Conservation (phyloP, 768 basidiomycete genomes). For the Leccinum incarnatum region DNA sequence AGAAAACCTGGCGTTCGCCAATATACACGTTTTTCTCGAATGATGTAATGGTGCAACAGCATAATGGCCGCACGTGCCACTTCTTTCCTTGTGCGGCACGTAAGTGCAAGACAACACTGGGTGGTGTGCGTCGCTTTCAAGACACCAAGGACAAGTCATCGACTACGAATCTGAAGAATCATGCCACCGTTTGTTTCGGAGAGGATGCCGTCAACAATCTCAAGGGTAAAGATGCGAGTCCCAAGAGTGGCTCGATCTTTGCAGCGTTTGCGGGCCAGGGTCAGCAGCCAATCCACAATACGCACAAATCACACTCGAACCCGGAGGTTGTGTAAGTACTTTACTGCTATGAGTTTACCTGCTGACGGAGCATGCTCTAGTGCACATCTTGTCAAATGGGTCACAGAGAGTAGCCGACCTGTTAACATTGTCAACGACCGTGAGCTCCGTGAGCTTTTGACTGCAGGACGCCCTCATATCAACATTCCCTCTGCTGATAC, state of each 20-base stretch:
- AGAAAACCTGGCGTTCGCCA: background rate
- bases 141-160: background rate
- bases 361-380: background rate
- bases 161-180: background rate
- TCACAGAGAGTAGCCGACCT: conserved; percentile 2
- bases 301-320: background rate
- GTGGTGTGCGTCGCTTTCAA: background rate
- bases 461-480: background rate
- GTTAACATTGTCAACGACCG: conserved; percentile 1
- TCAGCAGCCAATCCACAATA: background rate
- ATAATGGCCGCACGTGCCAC: background rate
- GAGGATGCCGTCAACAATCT: background rate
- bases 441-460: background rate
- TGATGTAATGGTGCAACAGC: background rate
- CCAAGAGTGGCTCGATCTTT: background rate
- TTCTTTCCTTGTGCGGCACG: background rate
- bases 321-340: background rate
- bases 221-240: background rate
- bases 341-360: background rate
- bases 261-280: background rate
- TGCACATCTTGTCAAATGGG: conserved; percentile 3
- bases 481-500: background rate
- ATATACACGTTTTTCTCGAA: background rate
- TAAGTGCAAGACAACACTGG: background rate
- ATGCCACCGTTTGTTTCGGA: background rate